A percentile compares a stretch with the other conserved stretches of the same genome.
These are phyloP conservation scores for Clonostachys rosea DNA, from an alignment of 2,329 filamentous ascomycete species.

Conservation along the genomic window DNA sequence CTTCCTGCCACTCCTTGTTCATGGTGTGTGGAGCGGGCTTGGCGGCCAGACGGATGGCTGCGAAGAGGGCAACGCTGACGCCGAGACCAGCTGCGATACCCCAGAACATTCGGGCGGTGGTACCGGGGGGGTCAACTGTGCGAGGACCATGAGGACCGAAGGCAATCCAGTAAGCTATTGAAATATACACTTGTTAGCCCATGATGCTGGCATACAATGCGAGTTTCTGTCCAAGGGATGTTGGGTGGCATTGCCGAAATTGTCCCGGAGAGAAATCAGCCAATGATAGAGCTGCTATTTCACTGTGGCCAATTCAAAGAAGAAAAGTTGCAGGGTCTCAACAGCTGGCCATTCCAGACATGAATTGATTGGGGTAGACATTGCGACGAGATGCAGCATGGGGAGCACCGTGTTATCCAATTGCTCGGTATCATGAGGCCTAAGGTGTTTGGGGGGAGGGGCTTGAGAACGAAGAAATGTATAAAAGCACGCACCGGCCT, in stretches of 20 bases:
- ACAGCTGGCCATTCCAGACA: no score
- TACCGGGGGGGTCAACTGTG: constrained; percentile 75
- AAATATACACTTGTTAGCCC: constrained; percentile 5
- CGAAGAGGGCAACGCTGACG: constrained; percentile 68
- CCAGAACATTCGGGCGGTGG: constrained; percentile 72
- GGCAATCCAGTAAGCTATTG: constrained; percentile 93
- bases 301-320: no score
- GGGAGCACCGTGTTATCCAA: no score
- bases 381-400: no score
- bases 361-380: no score
- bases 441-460: no score
- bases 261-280: no score
- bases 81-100: constrained; percentile 67
- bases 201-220: not conserved
- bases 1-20: constrained; percentile 97
- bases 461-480: not conserved
- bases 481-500: constrained; percentile 75
- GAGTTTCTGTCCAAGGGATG: not conserved
- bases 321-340: no score
- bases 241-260: not conserved
- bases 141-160: constrained; percentile 96
- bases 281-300: no score
- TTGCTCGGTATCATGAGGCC: no score
- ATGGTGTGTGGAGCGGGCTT: constrained; percentile 76
- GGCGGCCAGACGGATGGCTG: constrained; percentile 65